Evolutionary conservation across 768 basidiomycete genomes (phyloP).

Genomic region (Gymnopilus junonius): DNA sequence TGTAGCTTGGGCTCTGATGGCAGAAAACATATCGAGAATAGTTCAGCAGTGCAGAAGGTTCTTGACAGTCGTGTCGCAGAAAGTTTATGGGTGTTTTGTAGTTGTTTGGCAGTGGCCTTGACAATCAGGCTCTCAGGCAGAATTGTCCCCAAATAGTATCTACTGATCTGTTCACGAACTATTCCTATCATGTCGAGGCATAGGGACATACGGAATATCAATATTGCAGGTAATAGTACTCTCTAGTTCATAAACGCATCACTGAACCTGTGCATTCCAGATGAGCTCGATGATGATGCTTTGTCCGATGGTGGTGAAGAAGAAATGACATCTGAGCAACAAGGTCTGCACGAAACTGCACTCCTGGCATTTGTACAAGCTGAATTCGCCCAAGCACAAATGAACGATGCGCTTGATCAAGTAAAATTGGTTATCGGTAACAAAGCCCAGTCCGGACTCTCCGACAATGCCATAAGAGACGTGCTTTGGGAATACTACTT

Average conservation of each 20-base stretch:
- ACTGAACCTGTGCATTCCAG: constrained; percentile 42
- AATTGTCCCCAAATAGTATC: neutral
- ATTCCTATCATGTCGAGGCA: constrained; percentile 82
- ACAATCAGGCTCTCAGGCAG: neutral
- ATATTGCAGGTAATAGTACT: constrained; percentile 64
- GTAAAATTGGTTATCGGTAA: constrained; percentile 72
- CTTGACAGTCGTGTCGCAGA: neutral
- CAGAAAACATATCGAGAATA: constrained; percentile 50
- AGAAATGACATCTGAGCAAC: constrained; percentile 81
- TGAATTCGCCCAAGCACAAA: constrained; percentile 49
- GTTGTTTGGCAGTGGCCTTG: neutral
- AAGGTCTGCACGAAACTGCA: constrained; percentile 50
- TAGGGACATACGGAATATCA: constrained; percentile 84
- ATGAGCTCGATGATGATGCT: constrained; percentile 84
- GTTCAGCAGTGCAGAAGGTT: neutral
- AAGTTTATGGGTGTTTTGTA: neutral
- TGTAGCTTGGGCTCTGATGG: constrained; percentile 42
- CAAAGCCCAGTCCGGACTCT: constrained; percentile 65
- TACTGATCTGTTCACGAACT: neutral
- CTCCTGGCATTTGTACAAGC: constrained; percentile 17
- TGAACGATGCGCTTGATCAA: constrained; percentile 72
- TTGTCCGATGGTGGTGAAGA: constrained; percentile 80
- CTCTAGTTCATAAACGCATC: neutral
- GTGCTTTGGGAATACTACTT: constrained; percentile 89
- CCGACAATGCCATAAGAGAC: constrained; percentile 78